Evolutionary conservation across 2,329 filamentous ascomycete genomes (phyloP), one percentile per base, ranked within the genome.

Genomic region (Apiospora hydei): DNA sequence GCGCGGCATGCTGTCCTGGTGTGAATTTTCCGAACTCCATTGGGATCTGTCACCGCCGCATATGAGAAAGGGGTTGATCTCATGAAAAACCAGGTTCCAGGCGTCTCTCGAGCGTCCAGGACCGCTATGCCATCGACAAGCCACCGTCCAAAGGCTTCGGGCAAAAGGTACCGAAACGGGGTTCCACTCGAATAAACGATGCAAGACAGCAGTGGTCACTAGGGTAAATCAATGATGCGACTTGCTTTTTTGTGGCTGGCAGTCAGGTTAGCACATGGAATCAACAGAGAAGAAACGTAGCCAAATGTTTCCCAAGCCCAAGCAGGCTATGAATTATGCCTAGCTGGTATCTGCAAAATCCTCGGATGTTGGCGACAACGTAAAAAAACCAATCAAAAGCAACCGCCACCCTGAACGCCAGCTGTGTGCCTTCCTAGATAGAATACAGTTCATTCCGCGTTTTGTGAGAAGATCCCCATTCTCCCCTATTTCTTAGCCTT

Each of bases 401-500:
- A 64, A 41, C 34, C 57, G 57, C 57, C 57, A 41, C n/a, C 34
- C 57, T 41, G 34, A 64, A 64, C 57, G 57, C 57, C 57, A 64
- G 57, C 51, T 57, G 26, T 34, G 47, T 57, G 51, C 51, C 51
- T 34, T n/a, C 57, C 57, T 41, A 61, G 53, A 61, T 38, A 64
- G 38, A 64, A 64, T 64, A 64, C 57, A 64, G 57, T 64, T 38
- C 30, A 64, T 64, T 41, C 18, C 30, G 26, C 30, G 18, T 10
- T 57, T 57, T 30, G 16, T 13, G 51, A 34, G 26, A 57, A 30
- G 26, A 18, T 26, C 24, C 49, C 21, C 11, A n/a, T 14, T 16
- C 34, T 34, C 51, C 14, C 34, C 34, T 41, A 64, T 68, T 69
- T 51, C 49, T 69, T 69, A 16, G 38, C 44, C 69, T 70, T 53